phyloP scores from a whole-genome alignment of 1,284 basidiomycete species.

The Cryptococcus hybrid region DNA sequence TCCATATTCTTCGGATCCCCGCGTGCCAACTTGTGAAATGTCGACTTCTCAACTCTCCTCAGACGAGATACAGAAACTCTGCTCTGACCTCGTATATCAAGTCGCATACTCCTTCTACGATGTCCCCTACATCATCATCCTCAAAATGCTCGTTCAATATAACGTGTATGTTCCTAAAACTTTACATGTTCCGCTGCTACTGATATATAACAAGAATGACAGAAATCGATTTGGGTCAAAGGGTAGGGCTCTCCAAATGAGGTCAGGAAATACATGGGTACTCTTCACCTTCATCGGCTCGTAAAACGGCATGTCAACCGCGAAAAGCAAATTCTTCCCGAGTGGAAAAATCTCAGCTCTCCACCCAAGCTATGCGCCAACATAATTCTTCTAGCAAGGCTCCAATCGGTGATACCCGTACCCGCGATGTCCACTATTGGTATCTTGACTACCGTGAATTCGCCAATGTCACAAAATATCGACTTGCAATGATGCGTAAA shows the following conservation, averaged over 20 bases:
- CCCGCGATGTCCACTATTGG: conserved; percentile 71
- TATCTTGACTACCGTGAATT: conserved; percentile 95
- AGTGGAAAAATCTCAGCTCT: conserved; percentile 10
- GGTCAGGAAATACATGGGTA: conserved; percentile 85
- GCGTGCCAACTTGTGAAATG: neutral
- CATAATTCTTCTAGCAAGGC: neutral
- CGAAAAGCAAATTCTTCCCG: conserved; percentile 36
- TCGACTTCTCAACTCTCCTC: conserved; percentile 10
- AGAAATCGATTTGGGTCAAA: conserved; percentile 68
- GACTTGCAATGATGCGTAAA: conserved; percentile 89
- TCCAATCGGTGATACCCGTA: conserved; percentile 52
- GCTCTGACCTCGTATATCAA: conserved; percentile 72
- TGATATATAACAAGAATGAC: conserved; percentile 18
- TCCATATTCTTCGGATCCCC: too few species aligned
- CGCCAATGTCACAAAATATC: conserved; percentile 97
- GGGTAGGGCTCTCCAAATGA: conserved; percentile 88
- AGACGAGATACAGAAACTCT: conserved; percentile 33
- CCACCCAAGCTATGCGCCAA: neutral
- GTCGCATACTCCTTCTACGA: conserved; percentile 95
- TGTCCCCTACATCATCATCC: conserved; percentile 80
- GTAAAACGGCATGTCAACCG: conserved; percentile 63
- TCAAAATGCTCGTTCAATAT: conserved; percentile 89
- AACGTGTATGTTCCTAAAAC: conserved; percentile 62
- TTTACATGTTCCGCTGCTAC: neutral
- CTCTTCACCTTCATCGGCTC: conserved; percentile 78